Base-by-base conservation (phyloP, 768 basidiomycete genomes). In the Psilocybe subaeruginosa region DNA sequence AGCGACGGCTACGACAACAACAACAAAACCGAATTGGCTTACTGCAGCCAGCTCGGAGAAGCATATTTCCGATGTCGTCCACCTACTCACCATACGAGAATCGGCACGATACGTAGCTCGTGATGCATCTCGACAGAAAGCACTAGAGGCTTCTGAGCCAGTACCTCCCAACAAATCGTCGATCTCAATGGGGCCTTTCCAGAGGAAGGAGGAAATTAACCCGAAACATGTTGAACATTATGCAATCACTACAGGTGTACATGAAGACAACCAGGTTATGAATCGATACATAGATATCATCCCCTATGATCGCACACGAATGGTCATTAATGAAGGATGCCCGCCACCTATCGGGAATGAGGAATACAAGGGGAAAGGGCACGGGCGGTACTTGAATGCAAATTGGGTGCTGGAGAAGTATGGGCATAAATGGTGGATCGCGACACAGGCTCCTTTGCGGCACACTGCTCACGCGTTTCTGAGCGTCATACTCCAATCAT, bases 231-330 rank as follows among this genome's bases (percentile, higher is more conserved):
- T 76, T 12, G 76, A 77, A 27, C 74, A 89, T 64, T 93, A 91
- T 69, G 85, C 89, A 12, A 75, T 86, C 61, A 70, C 78, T 4
- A 70, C 78, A n/a, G 89, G 84, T 17, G 72, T 69, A 52, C 70
- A 78, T 52, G 77, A 78, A 30, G 71, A 69, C 29, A 84, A 90
- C 67, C 51, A 67, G 19, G 66, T 65, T 49, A 73, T 72, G 33
- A 93, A 94, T 77, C 89, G 93, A 11, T 95, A 95, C 66, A 53
- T 69, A 30, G 85, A 93, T 66, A 82, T 95, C 56, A 74, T 84
- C 50, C 91, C 94, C 0, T 96, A 94, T 70, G 92, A 96, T 74
- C 83, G 91, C 52, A 94, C 91, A 0, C 83, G 91, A 14, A 86
- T 93, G 31, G 69, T 84, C n/a, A 78, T 87, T 14, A 76, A 76